Conservation (phyloP, 1,284 basidiomycete species). For the Gomphus sp. region DNA sequence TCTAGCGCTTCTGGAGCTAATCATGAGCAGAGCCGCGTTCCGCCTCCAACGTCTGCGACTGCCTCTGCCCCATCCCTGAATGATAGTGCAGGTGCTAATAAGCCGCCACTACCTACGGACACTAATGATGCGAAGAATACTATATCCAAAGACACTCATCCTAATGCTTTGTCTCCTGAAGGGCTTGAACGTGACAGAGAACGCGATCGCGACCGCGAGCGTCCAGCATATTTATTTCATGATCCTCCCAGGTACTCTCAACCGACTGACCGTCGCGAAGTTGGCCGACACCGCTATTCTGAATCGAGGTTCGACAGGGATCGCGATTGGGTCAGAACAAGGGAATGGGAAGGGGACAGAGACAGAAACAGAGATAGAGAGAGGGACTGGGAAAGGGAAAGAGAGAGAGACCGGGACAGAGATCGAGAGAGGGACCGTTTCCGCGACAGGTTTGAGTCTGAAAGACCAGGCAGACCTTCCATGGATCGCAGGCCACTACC, state of each 20-base stretch:
- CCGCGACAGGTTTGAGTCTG: slow-evolving; percentile 4
- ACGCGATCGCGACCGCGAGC: slow-evolving; percentile 8
- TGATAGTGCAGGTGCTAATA: background rate
- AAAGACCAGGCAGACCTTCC: slow-evolving; percentile 4
- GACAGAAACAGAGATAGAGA: slow-evolving; percentile 6
- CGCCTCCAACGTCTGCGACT: background rate
- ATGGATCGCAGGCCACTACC: background rate
- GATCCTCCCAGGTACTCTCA: slow-evolving; percentile 2
- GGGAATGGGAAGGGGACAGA: slow-evolving; percentile 8
- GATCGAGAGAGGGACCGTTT: slow-evolving; percentile 2
- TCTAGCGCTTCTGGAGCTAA: slow-evolving; percentile 4
- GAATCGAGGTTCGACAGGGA: slow-evolving; percentile 10
- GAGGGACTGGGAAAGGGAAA: background rate
- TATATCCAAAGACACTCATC: background rate
- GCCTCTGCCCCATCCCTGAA: background rate
- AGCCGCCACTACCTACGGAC: background rate
- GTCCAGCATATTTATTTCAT: background rate
- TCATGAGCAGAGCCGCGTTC: slow-evolving; percentile 3
- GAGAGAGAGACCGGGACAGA: slow-evolving; percentile 5
- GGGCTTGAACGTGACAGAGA: background rate
- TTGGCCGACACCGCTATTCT: slow-evolving; percentile 1
- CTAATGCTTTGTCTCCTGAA: background rate
- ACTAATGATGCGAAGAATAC: slow-evolving; percentile 1
- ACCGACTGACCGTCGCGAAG: slow-evolving; percentile 8
- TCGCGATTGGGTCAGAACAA: slow-evolving; percentile 2